Percentiles rank a stretch among this genome's conserved stretches.
These are phyloP conservation scores for Nidula niveotomentosa DNA, from an alignment of 1,284 basidiomycete genomes.

Conservation along the genomic window DNA sequence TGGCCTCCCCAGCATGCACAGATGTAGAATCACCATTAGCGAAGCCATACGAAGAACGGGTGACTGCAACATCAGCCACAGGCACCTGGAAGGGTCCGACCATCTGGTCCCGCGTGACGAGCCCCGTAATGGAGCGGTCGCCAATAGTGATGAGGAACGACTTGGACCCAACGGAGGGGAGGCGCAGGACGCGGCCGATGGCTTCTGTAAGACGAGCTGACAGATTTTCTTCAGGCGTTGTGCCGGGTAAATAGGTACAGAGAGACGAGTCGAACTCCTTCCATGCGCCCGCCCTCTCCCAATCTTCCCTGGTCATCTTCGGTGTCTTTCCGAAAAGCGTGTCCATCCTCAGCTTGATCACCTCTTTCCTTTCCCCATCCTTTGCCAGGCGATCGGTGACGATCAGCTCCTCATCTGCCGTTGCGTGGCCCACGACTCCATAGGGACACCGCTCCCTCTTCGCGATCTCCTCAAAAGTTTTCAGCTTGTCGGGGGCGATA, in stretches of 20 bases:
- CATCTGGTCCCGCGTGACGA: constrained; percentile 98
- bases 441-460: constrained; percentile 91
- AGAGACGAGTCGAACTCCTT: constrained; percentile 76
- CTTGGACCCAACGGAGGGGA: constrained; percentile 94
- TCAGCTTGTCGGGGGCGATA: constrained; percentile 59
- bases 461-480: constrained; percentile 77
- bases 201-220: constrained; percentile 52
- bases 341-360: constrained; percentile 87
- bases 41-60: constrained; percentile 93
- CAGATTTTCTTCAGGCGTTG: constrained; percentile 16
- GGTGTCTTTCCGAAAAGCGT: not conserved
- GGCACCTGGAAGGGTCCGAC: constrained; percentile 99
- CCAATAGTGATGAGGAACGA: constrained; percentile 99
- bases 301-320: constrained; percentile 6
- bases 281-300: constrained; percentile 49
- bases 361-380: constrained; percentile 66
- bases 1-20: constrained; percentile 85
- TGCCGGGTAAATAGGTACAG: constrained; percentile 56
- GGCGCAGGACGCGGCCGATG: constrained; percentile 80
- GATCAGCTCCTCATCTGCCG: constrained; percentile 78
- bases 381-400: constrained; percentile 75
- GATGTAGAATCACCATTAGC: constrained; percentile 25
- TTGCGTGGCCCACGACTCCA: constrained; percentile 89
- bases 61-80: constrained; percentile 97
- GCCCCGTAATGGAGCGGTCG: constrained; percentile 91